phyloP scores from a whole-genome alignment of 106 monocot genomes.

The Dendrobium officinale region DNA sequence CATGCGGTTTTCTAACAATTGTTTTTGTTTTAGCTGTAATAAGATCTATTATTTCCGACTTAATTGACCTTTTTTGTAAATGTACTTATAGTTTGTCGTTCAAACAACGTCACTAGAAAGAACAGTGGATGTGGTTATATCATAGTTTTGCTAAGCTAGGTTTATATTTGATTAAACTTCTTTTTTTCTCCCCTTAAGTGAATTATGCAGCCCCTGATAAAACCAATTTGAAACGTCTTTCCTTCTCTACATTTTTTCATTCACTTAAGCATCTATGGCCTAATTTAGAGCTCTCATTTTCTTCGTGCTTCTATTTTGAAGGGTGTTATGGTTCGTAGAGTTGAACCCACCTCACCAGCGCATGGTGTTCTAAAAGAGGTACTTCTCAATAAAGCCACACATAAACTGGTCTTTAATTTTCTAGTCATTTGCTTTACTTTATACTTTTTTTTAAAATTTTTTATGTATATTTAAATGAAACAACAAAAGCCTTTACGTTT shows the following conservation, averaged over 20 bases:
- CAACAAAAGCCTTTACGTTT: not conserved
- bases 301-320: slow-evolving; percentile 20
- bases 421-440: not conserved
- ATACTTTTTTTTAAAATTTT: too few species aligned
- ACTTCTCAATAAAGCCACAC: not conserved
- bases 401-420: not conserved
- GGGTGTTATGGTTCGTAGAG: slow-evolving; percentile 82
- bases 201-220: not conserved
- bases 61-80: not conserved
- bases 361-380: slow-evolving; percentile 74
- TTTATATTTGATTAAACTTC: not conserved
- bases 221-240: not conserved
- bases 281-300: not conserved
- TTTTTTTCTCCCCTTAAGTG: not conserved
- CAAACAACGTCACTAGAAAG: not conserved
- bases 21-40: too few species aligned
- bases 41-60: too few species aligned
- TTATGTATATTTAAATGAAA: not conserved
- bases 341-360: slow-evolving; percentile 89
- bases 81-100: not conserved
- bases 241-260: slow-evolving; percentile 4
- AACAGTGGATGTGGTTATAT: not conserved
- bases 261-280: not conserved
- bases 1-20: too few species aligned
- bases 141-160: not conserved